A percentile compares a stretch with the other conserved stretches of the same genome.
phyloP scores from a whole-genome alignment of 306 rosid genomes.

The Astragalus membranaceus region DNA sequence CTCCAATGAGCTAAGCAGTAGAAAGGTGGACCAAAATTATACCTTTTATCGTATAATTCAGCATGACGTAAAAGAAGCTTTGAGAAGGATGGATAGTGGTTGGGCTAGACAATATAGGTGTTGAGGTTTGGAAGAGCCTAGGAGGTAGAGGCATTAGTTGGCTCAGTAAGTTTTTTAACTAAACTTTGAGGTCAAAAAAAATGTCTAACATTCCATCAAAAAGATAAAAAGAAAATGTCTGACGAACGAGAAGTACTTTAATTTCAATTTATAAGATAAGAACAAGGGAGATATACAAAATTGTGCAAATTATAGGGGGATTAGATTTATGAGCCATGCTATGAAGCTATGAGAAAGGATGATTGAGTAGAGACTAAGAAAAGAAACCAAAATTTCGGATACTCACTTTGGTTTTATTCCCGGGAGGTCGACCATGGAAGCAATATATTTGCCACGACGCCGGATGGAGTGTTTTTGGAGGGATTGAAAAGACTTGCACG shows the following conservation, averaged over 20 bases:
- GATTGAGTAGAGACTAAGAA: background rate
- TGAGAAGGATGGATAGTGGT: background rate
- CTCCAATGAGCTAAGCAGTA: background rate
- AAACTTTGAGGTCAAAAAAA: background rate
- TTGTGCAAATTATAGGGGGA: background rate
- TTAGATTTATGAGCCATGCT: background rate
- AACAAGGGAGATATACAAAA: background rate
- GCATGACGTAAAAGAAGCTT: background rate
- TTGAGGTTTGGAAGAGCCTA: background rate
- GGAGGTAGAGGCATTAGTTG: background rate
- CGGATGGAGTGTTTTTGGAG: too few relatives aligned
- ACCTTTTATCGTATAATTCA: too few relatives aligned
- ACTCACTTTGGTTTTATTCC: background rate
- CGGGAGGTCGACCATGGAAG: too few relatives aligned
- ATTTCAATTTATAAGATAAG: too few relatives aligned
- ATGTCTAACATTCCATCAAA: background rate
- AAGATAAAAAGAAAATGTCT: background rate
- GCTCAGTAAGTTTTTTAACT: background rate
- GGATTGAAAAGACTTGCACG: too few relatives aligned
- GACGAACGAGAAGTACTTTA: background rate
- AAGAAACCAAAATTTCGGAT: background rate
- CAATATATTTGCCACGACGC: too few relatives aligned
- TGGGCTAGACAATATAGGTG: background rate
- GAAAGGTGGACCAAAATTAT: too few relatives aligned
- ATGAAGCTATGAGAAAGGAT: background rate